A percentile compares a stretch with the other conserved stretches of the same genome.
phyloP scores from a whole-genome alignment of 1,284 basidiomycete species.

The Leccinum subspadiceum region DNA sequence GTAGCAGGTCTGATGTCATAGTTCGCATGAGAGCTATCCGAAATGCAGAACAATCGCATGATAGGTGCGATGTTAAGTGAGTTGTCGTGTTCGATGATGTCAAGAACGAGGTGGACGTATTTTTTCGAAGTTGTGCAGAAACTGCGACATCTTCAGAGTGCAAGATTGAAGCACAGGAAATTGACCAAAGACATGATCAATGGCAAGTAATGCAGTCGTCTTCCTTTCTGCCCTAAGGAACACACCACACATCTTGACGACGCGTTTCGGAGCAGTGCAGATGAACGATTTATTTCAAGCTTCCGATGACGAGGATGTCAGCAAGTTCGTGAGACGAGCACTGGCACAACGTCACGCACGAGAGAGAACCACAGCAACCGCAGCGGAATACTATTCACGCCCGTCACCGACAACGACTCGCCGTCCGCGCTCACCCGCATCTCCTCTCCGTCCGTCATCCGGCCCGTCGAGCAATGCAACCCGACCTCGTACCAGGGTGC shows the following conservation, averaged over 20 bases:
- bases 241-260: slow-evolving; percentile 8
- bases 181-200: slow-evolving; percentile 26
- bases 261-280: too few species aligned
- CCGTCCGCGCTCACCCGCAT: too few species aligned
- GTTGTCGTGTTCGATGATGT: slow-evolving; percentile 28
- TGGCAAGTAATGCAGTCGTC: slow-evolving; percentile 21
- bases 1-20: slow-evolving; percentile 28
- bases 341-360: too few species aligned
- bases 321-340: too few species aligned
- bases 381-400: too few species aligned
- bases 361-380: too few species aligned
- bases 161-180: slow-evolving; percentile 13
- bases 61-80: slow-evolving; percentile 27
- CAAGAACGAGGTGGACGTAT: slow-evolving; percentile 38
- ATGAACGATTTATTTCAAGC: too few species aligned
- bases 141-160: slow-evolving; percentile 27
- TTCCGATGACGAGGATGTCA: too few species aligned
- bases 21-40: slow-evolving; percentile 24
- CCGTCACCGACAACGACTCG: too few species aligned
- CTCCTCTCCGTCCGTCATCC: too few species aligned
- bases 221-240: slow-evolving; percentile 12
- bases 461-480: slow-evolving; percentile 30
- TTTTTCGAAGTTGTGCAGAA: slow-evolving; percentile 36
- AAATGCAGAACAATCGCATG: slow-evolving; percentile 41
- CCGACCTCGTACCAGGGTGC: slow-evolving; percentile 88